Conservation (phyloP, 78 protist genomes). For the Dictyostelium discoideum region DNA sequence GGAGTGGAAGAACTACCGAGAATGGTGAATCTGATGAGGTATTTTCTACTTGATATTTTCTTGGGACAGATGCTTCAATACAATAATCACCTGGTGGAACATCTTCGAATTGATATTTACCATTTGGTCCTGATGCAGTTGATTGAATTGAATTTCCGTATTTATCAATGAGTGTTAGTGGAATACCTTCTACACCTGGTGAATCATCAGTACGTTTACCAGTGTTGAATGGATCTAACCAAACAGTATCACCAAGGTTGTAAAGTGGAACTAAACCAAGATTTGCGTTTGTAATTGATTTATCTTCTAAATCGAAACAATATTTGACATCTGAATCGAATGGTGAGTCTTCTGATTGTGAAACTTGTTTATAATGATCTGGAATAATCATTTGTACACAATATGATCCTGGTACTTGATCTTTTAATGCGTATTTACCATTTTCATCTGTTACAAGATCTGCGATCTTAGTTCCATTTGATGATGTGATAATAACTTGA, state of each 20-base stretch:
- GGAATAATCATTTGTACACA: conserved; percentile 24
- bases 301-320: neutral
- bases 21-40: neutral
- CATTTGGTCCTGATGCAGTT: neutral
- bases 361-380: neutral
- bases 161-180: neutral
- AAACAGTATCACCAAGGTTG: neutral
- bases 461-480: neutral
- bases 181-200: neutral
- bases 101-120: neutral
- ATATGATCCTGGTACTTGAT: conserved; percentile 20
- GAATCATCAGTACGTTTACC: neutral
- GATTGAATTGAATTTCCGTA: neutral
- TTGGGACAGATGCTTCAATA: neutral
- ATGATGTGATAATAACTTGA: neutral
- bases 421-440: neutral
- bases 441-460: neutral
- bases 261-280: neutral
- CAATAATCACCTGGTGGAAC: conserved; percentile 27
- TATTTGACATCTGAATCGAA: neutral
- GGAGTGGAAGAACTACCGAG: neutral
- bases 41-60: neutral
- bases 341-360: neutral
- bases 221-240: neutral
- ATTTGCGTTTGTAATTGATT: neutral